phyloP scores from a whole-genome alignment of 371 early-diverging fungal species.

The Zopfochytrium polystomum region DNA sequence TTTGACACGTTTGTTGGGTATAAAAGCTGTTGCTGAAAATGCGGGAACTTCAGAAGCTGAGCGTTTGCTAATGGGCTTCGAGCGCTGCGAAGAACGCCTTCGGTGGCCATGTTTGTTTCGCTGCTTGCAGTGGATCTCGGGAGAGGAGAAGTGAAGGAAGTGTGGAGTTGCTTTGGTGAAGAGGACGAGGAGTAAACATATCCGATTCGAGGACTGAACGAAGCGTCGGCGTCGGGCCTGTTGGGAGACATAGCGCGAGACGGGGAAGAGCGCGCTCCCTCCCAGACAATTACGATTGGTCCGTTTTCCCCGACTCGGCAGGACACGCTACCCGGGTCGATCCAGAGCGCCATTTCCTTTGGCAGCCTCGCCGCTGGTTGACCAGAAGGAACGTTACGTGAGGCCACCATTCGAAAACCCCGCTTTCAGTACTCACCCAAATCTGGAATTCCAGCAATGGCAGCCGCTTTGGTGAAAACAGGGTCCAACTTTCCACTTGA shows the following conservation, averaged over 20 bases:
- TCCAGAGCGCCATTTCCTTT: background rate
- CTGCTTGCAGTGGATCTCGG: background rate
- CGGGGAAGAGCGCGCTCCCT: too few species aligned
- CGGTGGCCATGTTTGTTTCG: background rate
- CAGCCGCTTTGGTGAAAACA: background rate
- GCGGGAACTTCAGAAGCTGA: background rate
- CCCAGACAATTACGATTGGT: background rate
- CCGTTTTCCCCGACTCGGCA: background rate
- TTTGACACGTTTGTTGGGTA: background rate
- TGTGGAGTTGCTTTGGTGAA: background rate
- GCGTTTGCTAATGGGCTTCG: background rate
- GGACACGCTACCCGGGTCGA: background rate
- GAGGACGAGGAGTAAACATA: background rate
- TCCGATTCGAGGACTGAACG: background rate
- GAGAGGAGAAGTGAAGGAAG: background rate
- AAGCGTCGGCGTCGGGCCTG: background rate
- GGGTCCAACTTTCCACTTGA: background rate
- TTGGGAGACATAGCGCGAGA: too few species aligned
- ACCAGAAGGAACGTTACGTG: too few species aligned
- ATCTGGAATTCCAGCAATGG: background rate
- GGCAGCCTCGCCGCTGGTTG: background rate
- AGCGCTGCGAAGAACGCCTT: background rate
- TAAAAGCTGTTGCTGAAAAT: background rate
- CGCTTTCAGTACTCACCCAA: too few species aligned
- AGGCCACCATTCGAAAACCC: too few species aligned